phyloP scores from a whole-genome alignment of 2,329 filamentous ascomycete species.

The Pseudogymnoascus sp. region DNA sequence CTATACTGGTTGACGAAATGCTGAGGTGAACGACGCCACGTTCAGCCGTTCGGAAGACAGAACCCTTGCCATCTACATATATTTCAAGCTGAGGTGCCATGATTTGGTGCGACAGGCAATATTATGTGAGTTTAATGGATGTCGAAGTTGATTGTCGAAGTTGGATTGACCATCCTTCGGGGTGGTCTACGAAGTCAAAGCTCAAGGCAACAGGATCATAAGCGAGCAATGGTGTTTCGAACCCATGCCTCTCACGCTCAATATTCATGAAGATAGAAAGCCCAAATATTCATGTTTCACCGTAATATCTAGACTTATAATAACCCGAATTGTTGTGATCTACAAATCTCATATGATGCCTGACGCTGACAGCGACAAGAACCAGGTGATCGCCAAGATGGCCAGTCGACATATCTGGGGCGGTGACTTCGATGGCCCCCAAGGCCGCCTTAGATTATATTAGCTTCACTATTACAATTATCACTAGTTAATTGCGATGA shows the following conservation, averaged over 20 bases:
- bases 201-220: neutral
- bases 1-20: conserved; percentile 9
- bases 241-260: neutral
- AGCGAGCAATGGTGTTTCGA: neutral
- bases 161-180: neutral
- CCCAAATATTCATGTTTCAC: neutral
- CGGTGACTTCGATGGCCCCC: conserved; percentile 14
- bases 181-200: neutral
- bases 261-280: neutral
- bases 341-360: conserved; percentile 17
- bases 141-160: neutral
- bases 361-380: conserved; percentile 13
- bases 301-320: neutral
- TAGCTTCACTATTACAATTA: neutral
- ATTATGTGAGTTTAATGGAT: neutral
- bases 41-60: conserved; percentile 21
- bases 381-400: conserved; percentile 16
- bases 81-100: conserved; percentile 21
- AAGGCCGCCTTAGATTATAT: conserved; percentile 12
- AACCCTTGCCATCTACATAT: conserved; percentile 18
- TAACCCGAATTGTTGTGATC: conserved; percentile 13
- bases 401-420: conserved; percentile 17
- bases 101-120: neutral
- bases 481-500: neutral
- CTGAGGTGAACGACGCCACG: conserved; percentile 20